Percentiles rank a stretch among this genome's conserved stretches.
Evolutionary conservation across 371 early-diverging fungal genomes (phyloP).

Genomic region (Mucor piriformis): DNA sequence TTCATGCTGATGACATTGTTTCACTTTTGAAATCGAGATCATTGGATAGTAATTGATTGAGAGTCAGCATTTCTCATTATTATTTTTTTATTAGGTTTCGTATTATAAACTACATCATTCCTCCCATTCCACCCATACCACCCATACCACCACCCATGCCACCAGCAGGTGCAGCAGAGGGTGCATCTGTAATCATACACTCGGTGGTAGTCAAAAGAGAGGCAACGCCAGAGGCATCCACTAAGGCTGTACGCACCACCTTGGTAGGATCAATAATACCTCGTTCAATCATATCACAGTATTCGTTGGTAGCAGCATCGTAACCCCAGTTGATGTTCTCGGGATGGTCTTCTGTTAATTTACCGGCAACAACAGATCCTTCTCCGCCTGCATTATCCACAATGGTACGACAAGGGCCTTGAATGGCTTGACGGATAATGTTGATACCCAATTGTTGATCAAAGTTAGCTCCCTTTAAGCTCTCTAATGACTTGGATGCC

Average conservation of each 20-base stretch:
- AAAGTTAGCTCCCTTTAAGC: constrained; percentile 89
- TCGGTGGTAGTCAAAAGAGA: constrained; percentile 95
- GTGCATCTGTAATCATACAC: constrained; percentile 95
- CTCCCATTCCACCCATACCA: neutral
- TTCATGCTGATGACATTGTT: too few relatives aligned
- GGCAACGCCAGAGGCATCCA: constrained; percentile 95
- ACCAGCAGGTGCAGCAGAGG: constrained; percentile 32
- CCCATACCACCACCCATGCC: constrained; percentile 46
- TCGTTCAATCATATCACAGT: constrained; percentile 92
- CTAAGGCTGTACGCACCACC: constrained; percentile 95
- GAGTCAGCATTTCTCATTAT: neutral
- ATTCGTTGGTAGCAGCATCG: constrained; percentile 90
- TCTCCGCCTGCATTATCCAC: constrained; percentile 96
- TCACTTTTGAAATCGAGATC: neutral
- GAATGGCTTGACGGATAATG: constrained; percentile 92
- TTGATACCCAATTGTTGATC: constrained; percentile 97
- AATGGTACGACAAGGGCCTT: constrained; percentile 91
- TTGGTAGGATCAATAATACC: constrained; percentile 98
- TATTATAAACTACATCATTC: constrained; percentile 1
- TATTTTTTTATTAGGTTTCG: neutral
- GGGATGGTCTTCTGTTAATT: constrained; percentile 76
- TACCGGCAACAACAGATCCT: constrained; percentile 95
- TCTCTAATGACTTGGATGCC: constrained; percentile 80
- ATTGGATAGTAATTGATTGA: too few relatives aligned
- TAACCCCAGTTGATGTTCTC: constrained; percentile 89